A percentile compares a stretch with the other conserved stretches of the same genome.
Evolutionary conservation across 805 yeast genomes (phyloP).

Genomic region (Metschnikowia lochheadii): DNA sequence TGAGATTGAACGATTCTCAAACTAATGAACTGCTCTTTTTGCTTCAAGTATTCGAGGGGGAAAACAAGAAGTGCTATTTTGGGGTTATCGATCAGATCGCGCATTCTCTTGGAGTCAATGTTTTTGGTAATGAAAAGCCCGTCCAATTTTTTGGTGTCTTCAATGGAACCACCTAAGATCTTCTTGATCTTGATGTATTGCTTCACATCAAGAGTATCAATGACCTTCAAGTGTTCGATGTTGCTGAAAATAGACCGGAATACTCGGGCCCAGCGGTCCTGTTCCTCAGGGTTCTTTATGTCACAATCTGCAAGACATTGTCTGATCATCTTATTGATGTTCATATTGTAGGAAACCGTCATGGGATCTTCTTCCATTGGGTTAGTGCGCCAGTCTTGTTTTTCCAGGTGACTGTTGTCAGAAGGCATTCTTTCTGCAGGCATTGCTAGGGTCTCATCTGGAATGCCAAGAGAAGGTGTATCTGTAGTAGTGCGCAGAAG

Average conservation of each 20-base stretch:
- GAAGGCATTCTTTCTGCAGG: neutral
- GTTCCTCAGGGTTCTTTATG: slow-evolving; percentile 31
- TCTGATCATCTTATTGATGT: slow-evolving; percentile 47
- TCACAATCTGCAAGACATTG: slow-evolving; percentile 65
- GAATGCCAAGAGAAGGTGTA: neutral
- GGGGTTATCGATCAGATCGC: slow-evolving; percentile 58
- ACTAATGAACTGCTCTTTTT: slow-evolving; percentile 76
- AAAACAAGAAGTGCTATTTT: slow-evolving; percentile 79
- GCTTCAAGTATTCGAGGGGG: slow-evolving; percentile 79
- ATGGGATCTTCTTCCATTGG: neutral
- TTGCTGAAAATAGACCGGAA: slow-evolving; percentile 49
- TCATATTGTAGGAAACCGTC: slow-evolving; percentile 29
- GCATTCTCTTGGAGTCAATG: slow-evolving; percentile 78
- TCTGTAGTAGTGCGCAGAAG: neutral
- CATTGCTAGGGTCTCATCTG: neutral
- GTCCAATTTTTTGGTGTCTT: slow-evolving; percentile 58
- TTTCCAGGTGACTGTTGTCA: neutral
- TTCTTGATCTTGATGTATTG: slow-evolving; percentile 85
- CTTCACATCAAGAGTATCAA: slow-evolving; percentile 80
- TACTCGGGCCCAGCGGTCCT: slow-evolving; percentile 55
- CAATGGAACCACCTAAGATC: slow-evolving; percentile 68
- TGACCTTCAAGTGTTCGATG: slow-evolving; percentile 57
- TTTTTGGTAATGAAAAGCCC: slow-evolving; percentile 85
- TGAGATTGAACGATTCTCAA: slow-evolving; percentile 81
- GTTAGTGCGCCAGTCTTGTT: neutral